These are phyloP conservation scores for Lepidium aucheri DNA, from an alignment of 345 rosid genomes.

Conservation along the genomic window DNA sequence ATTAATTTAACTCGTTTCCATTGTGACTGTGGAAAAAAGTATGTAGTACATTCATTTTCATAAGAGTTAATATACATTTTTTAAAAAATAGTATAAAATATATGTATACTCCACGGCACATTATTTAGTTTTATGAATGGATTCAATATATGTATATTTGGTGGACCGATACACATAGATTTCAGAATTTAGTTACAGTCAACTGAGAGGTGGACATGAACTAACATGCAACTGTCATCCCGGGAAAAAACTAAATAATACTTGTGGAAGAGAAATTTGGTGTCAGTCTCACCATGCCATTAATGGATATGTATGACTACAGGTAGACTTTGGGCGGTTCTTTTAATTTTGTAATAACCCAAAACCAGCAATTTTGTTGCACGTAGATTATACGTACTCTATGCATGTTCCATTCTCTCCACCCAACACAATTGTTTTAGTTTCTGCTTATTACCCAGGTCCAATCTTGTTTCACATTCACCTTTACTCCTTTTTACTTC, in stretches of 20 bases:
- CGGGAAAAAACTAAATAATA: background rate
- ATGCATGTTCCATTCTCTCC: slow-evolving; percentile 9
- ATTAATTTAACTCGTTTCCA: too few species aligned
- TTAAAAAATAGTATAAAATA: too few species aligned
- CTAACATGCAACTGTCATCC: background rate
- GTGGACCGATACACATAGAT: background rate
- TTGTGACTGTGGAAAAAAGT: too few species aligned
- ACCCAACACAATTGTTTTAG: background rate
- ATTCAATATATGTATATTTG: background rate
- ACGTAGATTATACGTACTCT: background rate
- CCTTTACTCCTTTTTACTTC: background rate
- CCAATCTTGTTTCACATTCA: background rate
- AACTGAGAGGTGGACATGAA: background rate
- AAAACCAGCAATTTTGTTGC: background rate
- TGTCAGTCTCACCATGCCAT: background rate
- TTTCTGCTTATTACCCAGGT: background rate
- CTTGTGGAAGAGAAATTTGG: background rate
- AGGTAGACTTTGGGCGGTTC: background rate
- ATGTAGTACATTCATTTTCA: too few species aligned
- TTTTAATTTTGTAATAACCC: background rate
- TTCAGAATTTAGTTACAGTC: background rate
- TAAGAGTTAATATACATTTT: too few species aligned
- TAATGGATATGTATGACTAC: background rate
- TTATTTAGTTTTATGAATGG: too few species aligned
- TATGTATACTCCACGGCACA: too few species aligned